Evolutionary conservation across 176 grass and related monocot species (phyloP).

Genomic region (Ananas comosus): DNA sequence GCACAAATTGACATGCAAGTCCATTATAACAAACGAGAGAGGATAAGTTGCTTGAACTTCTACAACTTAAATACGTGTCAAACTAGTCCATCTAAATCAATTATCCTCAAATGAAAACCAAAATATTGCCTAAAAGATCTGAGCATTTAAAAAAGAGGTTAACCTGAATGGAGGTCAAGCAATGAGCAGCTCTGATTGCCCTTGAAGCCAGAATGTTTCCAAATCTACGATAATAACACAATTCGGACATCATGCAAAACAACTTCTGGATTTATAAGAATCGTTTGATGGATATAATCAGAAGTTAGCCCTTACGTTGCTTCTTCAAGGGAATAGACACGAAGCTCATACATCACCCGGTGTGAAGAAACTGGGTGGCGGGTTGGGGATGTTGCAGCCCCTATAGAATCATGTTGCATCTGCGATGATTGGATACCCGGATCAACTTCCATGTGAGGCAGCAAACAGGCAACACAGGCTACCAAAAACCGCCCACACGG

Average conservation of each 20-base stretch:
- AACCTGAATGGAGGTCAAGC: slow-evolving; percentile 99
- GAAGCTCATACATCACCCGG: slow-evolving; percentile 95
- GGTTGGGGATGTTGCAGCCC: slow-evolving; percentile 82
- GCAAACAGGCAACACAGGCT: slow-evolving; percentile 91
- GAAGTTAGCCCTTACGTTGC: slow-evolving; percentile 38
- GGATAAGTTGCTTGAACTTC: background rate
- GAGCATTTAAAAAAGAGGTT: slow-evolving; percentile 22
- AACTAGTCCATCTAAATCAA: too few relatives aligned
- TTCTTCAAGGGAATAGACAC: slow-evolving; percentile 94
- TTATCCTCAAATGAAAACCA: too few relatives aligned
- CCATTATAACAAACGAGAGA: background rate
- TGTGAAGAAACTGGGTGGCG: slow-evolving; percentile 81
- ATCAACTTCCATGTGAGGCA: slow-evolving; percentile 82
- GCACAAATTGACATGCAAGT: background rate
- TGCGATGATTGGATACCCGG: slow-evolving; percentile 41
- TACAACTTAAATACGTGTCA: too few relatives aligned
- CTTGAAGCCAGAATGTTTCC: slow-evolving; percentile 71
- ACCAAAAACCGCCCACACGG: slow-evolving; percentile 95
- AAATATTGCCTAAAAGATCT: too few relatives aligned
- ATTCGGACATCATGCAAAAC: background rate
- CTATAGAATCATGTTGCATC: slow-evolving; percentile 57
- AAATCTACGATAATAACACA: slow-evolving; percentile 39
- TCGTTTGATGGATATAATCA: background rate
- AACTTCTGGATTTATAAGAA: too few relatives aligned
- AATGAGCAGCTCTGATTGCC: slow-evolving; percentile 94